Conservation (phyloP, 257 asterid species). For the Hygrophila difformis region DNA sequence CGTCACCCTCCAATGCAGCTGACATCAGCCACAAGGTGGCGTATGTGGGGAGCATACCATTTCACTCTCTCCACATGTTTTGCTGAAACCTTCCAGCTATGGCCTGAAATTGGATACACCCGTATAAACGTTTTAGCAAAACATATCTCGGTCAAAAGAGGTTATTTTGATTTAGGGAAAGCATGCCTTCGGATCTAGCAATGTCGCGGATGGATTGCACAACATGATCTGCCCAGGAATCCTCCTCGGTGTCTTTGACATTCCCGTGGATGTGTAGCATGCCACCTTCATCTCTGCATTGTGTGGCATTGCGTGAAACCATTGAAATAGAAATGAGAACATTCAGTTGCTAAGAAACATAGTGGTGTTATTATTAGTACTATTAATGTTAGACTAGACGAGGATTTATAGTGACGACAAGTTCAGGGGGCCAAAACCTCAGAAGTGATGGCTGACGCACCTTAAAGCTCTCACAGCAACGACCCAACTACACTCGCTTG, state of each 20-base stretch:
- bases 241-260: constrained; percentile 80
- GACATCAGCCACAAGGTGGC: constrained; percentile 83
- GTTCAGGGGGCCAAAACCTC: neutral
- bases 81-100: constrained; percentile 53
- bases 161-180: neutral
- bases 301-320: neutral
- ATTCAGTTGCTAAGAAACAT: no score
- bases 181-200: constrained; percentile 53
- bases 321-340: neutral
- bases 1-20: no score
- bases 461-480: constrained; percentile 84
- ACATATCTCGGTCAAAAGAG: neutral
- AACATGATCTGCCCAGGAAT: constrained; percentile 47
- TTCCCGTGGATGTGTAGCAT: constrained; percentile 73
- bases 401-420: no score
- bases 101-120: constrained; percentile 36
- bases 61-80: constrained; percentile 83
- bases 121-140: neutral
- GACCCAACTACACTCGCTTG: constrained; percentile 88
- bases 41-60: constrained; percentile 92
- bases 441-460: constrained; percentile 24
- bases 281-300: constrained; percentile 75
- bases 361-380: no score
- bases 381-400: no score
- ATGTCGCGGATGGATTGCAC: constrained; percentile 45